Evolutionary conservation across 2,329 filamentous ascomycete species (phyloP).

Genomic region (Ophiosphaerella korrae): DNA sequence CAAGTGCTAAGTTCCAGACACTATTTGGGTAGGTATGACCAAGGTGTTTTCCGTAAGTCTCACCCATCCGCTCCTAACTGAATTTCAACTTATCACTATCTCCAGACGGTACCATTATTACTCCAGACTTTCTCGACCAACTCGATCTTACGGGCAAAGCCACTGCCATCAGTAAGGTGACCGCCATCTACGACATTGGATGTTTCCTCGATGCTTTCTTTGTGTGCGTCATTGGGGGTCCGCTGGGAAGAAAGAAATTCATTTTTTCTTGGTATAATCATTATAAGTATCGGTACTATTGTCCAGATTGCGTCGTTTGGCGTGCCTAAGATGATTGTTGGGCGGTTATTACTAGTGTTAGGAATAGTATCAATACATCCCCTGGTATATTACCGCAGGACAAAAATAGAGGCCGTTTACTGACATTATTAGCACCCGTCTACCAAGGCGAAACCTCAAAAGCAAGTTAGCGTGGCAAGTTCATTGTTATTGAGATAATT

Average conservation of each 20-base stretch:
- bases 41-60: slow-evolving; percentile 57
- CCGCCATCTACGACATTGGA: slow-evolving; percentile 64
- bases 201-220: slow-evolving; percentile 63
- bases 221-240: slow-evolving; percentile 53
- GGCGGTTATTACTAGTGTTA: slow-evolving; percentile 55
- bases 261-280: slow-evolving; percentile 55
- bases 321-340: slow-evolving; percentile 57
- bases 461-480: slow-evolving; percentile 49
- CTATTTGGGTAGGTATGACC: slow-evolving; percentile 55
- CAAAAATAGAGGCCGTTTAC: no score
- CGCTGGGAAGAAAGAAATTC: slow-evolving; percentile 54
- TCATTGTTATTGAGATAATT: slow-evolving; percentile 56
- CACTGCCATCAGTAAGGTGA: slow-evolving; percentile 54
- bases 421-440: slow-evolving; percentile 49
- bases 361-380: slow-evolving; percentile 59
- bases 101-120: slow-evolving; percentile 59
- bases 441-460: slow-evolving; percentile 61
- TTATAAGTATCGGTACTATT: slow-evolving; percentile 57
- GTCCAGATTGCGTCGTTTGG: slow-evolving; percentile 54
- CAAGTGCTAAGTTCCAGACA: slow-evolving; percentile 30
- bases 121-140: slow-evolving; percentile 57
- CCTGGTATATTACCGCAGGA: slow-evolving; percentile 44
- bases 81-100: background rate
- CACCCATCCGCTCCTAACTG: no score
- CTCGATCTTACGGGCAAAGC: slow-evolving; percentile 52